phyloP scores from a whole-genome alignment of 1,139 yeast genomes.

The Blastobotrys buckinghamii region DNA sequence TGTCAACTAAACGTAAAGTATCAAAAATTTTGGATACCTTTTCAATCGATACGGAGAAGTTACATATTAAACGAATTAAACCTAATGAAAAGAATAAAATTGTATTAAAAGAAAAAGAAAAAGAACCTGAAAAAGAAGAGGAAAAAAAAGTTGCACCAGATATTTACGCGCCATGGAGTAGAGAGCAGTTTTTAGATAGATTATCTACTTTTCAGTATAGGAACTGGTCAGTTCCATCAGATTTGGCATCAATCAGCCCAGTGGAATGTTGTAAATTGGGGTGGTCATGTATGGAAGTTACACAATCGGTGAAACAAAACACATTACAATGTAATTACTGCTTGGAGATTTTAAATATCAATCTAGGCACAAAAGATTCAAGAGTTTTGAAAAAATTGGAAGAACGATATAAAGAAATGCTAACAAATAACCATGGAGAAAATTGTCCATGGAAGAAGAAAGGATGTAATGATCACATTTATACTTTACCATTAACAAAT shows the following conservation, averaged over 20 bases:
- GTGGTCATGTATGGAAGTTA: constrained; percentile 15
- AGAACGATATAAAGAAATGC: constrained; percentile 11
- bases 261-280: constrained; percentile 20
- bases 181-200: constrained; percentile 18
- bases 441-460: constrained; percentile 18
- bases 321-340: constrained; percentile 21
- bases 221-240: constrained; percentile 20
- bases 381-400: constrained; percentile 13
- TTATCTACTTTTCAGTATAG: constrained; percentile 17
- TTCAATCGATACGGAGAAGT: not conserved
- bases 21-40: constrained; percentile 9
- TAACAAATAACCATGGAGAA: constrained; percentile 13
- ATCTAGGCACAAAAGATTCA: constrained; percentile 15
- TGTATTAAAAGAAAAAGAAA: not conserved
- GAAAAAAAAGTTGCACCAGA: not conserved
- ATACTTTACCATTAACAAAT: constrained; percentile 13
- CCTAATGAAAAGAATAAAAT: not conserved
- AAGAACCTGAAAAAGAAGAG: not conserved
- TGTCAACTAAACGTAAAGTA: constrained; percentile 11
- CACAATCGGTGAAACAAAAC: constrained; percentile 10
- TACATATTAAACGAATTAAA: not conserved
- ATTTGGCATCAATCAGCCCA: constrained; percentile 12
- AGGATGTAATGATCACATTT: constrained; percentile 15
- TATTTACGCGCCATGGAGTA: constrained; percentile 22
- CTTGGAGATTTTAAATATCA: constrained; percentile 13